Percentiles rank a stretch among this genome's conserved stretches.
Conservation (phyloP, 139 green algal genomes). For the Desmodesmus armatus region DNA sequence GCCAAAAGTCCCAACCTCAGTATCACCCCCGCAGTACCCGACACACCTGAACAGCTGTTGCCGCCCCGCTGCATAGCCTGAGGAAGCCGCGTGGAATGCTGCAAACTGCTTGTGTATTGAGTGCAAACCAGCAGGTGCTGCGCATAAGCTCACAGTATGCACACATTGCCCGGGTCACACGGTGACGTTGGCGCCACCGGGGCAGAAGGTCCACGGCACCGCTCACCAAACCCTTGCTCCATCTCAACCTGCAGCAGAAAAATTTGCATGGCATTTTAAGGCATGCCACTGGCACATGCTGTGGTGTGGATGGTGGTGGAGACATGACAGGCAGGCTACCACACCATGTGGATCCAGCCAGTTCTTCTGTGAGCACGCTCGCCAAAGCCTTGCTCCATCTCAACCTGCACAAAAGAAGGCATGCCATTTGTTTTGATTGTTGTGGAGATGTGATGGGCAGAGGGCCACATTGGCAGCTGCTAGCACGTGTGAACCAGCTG, state of each 20-base stretch:
- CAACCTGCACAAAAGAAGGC: background rate
- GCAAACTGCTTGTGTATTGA: conserved; percentile 62
- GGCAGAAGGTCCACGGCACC: conserved; percentile 64
- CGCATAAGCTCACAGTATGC: conserved; percentile 75
- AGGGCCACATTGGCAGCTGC: too few relatives aligned
- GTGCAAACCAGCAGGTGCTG: conserved; percentile 62
- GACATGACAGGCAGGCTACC: too few relatives aligned
- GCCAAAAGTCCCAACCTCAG: background rate
- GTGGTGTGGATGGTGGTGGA: too few relatives aligned
- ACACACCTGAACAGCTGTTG: conserved; percentile 52
- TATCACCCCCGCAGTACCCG: background rate
- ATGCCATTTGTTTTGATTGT: too few relatives aligned
- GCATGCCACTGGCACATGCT: background rate
- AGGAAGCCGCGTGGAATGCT: conserved; percentile 75
- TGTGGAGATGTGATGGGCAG: too few relatives aligned
- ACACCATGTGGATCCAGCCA: too few relatives aligned
- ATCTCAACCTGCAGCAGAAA: conserved; percentile 11
- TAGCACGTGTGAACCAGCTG: too few relatives aligned
- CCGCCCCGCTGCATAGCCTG: conserved; percentile 68
- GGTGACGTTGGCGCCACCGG: conserved; percentile 48
- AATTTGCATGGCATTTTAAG: background rate
- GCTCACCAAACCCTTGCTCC: conserved; percentile 23
- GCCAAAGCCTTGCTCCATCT: background rate
- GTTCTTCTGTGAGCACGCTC: conserved; percentile 50
- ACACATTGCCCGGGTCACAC: conserved; percentile 76